These are phyloP conservation scores for Penicillium dipodomyicola DNA, from an alignment of 495 filamentous ascomycete species.

Conservation along the genomic window DNA sequence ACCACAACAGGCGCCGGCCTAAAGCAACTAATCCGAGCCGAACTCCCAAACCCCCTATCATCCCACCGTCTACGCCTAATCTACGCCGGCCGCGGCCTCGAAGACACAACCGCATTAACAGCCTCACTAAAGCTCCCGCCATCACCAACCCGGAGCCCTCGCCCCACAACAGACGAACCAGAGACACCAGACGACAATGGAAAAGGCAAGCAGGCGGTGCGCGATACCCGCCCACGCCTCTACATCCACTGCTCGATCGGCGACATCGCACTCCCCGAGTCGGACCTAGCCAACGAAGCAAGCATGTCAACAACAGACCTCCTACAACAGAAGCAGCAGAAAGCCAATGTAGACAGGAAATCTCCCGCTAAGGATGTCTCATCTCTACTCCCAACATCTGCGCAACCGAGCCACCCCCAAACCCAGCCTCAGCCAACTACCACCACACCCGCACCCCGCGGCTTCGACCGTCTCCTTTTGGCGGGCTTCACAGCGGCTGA, in stretches of 20 bases:
- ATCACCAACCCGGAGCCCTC: slow-evolving; percentile 41
- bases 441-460: slow-evolving; percentile 65
- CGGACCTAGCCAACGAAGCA: slow-evolving; percentile 70
- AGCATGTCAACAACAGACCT: slow-evolving; percentile 40
- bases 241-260: slow-evolving; percentile 93
- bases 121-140: slow-evolving; percentile 61
- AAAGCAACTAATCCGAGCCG: slow-evolving; percentile 75
- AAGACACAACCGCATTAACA: slow-evolving; percentile 63
- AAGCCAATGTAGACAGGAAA: slow-evolving; percentile 1
- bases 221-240: slow-evolving; percentile 49
- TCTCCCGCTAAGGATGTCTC: slow-evolving; percentile 3
- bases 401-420: not conserved
- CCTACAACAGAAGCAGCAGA: slow-evolving; percentile 19
- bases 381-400: slow-evolving; percentile 2
- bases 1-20: slow-evolving; percentile 70
- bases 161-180: slow-evolving; percentile 19
- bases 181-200: slow-evolving; percentile 42
- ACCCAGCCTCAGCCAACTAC: slow-evolving; percentile 25
- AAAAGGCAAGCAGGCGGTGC: slow-evolving; percentile 57
- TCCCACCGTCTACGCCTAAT: slow-evolving; percentile 78
- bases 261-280: slow-evolving; percentile 55
- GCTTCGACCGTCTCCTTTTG: slow-evolving; percentile 82
- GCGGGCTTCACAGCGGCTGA: slow-evolving; percentile 80
- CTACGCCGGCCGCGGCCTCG: slow-evolving; percentile 78
- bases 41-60: slow-evolving; percentile 60